Percentiles rank a stretch among this genome's conserved stretches.
phyloP scores from a whole-genome alignment of 2,329 filamentous ascomycete genomes.

The Phoma sp. region DNA sequence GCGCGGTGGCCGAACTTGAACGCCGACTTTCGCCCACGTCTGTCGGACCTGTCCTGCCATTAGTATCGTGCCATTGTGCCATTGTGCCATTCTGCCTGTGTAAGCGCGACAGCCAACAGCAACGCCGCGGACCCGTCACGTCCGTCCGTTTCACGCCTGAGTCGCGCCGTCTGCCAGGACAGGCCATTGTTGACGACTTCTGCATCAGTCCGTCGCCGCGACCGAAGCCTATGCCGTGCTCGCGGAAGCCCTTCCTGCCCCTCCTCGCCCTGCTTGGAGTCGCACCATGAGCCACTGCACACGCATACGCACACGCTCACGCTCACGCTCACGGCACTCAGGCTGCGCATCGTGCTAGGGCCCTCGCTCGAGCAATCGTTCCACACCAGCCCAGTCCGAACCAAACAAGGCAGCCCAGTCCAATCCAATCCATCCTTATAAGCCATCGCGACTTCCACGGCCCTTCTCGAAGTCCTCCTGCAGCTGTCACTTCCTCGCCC shows the following conservation, averaged over 20 bases:
- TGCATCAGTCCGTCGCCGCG: not conserved
- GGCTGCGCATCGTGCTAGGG: not conserved
- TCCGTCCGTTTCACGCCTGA: not conserved
- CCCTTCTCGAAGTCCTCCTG: constrained; percentile 18
- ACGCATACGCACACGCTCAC: too few species aligned
- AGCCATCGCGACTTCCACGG: constrained; percentile 13
- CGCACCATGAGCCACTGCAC: constrained; percentile 2
- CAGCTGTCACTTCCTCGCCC: constrained; percentile 13
- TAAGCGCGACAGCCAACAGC: not conserved
- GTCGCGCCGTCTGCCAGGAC: not conserved
- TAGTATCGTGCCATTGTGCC: too few species aligned
- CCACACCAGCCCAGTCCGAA: too few species aligned
- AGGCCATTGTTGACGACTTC: not conserved
- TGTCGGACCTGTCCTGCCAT: too few species aligned
- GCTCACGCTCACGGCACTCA: not conserved
- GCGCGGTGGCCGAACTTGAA: not conserved
- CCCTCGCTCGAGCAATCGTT: too few species aligned
- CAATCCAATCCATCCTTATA: constrained; percentile 7
- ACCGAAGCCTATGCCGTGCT: constrained; percentile 10
- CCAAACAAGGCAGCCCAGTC: too few species aligned
- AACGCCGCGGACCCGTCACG: not conserved
- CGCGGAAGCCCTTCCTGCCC: constrained; percentile 9
- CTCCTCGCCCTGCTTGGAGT: not conserved
- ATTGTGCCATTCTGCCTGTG: too few species aligned
- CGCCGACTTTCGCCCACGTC: not conserved